Conservation (phyloP, 2,329 filamentous ascomycete genomes). For the Elsinoe perseae region DNA sequence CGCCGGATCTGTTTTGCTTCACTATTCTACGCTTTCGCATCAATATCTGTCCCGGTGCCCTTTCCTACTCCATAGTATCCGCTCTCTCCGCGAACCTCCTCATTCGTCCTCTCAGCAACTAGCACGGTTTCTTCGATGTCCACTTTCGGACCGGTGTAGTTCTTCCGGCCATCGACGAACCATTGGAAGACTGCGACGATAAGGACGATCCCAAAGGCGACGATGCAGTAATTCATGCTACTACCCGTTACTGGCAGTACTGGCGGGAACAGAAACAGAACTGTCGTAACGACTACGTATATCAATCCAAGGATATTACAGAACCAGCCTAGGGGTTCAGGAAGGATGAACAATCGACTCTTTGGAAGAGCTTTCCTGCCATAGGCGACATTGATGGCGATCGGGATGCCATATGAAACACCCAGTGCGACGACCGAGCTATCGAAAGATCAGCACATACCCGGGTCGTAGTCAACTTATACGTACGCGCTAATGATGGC, state of each 20-base stretch:
- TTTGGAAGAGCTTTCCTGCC: conserved; percentile 58
- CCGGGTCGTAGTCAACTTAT: not conserved
- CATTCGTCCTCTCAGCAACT: conserved; percentile 21
- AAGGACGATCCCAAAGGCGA: conserved; percentile 51
- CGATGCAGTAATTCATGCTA: conserved; percentile 61
- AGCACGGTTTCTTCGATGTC: conserved; percentile 27
- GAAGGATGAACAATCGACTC: conserved; percentile 48
- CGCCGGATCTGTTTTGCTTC: not conserved
- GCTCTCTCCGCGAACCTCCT: not conserved
- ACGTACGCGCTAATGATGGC: conserved; percentile 30
- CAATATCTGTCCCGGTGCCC: not conserved
- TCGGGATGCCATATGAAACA: conserved; percentile 66
- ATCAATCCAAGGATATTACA: conserved; percentile 53
- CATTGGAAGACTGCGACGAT: conserved; percentile 52
- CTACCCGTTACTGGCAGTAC: conserved; percentile 53
- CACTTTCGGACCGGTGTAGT: conserved; percentile 46
- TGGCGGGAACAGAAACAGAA: conserved; percentile 69
- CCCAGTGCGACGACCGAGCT: conserved; percentile 65
- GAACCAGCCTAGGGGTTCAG: conserved; percentile 50
- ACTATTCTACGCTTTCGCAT: not conserved
- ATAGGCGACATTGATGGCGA: conserved; percentile 59
- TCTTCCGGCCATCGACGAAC: conserved; percentile 54
- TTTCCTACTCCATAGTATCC: not conserved
- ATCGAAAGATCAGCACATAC: conserved; percentile 25
- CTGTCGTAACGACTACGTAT: conserved; percentile 63